These are phyloP conservation scores for Meyerozyma guilliermondii DNA, from an alignment of 1,139 yeast genomes.

Conservation along the genomic window DNA sequence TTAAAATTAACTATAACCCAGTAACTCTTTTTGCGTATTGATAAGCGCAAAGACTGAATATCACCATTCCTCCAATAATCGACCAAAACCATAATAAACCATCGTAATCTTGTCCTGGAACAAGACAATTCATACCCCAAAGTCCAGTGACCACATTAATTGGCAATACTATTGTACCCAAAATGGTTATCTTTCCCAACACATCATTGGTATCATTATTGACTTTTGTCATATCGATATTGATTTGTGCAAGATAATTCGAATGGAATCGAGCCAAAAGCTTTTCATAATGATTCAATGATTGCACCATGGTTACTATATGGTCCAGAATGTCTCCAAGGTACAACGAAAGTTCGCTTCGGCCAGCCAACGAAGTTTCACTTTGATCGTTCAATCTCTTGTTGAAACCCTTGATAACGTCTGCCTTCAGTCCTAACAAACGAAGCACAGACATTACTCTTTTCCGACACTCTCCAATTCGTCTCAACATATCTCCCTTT, in stretches of 20 bases:
- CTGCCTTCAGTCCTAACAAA: constrained; percentile 86
- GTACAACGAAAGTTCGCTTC: constrained; percentile 68
- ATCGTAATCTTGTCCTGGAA: constrained; percentile 82
- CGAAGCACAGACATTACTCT: constrained; percentile 88
- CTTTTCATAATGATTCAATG: constrained; percentile 90
- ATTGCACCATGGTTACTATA: constrained; percentile 92
- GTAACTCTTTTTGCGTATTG: constrained; percentile 39
- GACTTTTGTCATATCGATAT: constrained; percentile 96
- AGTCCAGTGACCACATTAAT: constrained; percentile 91
- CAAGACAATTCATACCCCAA: constrained; percentile 98
- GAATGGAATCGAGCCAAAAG: constrained; percentile 89
- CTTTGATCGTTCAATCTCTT: constrained; percentile 87
- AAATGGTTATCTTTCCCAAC: constrained; percentile 83
- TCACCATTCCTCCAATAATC: constrained; percentile 28
- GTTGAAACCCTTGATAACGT: constrained; percentile 90
- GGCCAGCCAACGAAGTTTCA: constrained; percentile 12
- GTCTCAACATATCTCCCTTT: constrained; percentile 88
- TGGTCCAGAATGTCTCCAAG: constrained; percentile 86
- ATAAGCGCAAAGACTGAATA: constrained; percentile 38
- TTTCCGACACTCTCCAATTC: constrained; percentile 93
- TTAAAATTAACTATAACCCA: constrained; percentile 18
- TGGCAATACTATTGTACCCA: constrained; percentile 93
- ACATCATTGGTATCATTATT: constrained; percentile 97
- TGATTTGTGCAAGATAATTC: constrained; percentile 91
- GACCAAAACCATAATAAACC: constrained; percentile 77